These are phyloP conservation scores for Fraxinus paxiana DNA, from an alignment of 305 asterid genomes.

Conservation along the genomic window DNA sequence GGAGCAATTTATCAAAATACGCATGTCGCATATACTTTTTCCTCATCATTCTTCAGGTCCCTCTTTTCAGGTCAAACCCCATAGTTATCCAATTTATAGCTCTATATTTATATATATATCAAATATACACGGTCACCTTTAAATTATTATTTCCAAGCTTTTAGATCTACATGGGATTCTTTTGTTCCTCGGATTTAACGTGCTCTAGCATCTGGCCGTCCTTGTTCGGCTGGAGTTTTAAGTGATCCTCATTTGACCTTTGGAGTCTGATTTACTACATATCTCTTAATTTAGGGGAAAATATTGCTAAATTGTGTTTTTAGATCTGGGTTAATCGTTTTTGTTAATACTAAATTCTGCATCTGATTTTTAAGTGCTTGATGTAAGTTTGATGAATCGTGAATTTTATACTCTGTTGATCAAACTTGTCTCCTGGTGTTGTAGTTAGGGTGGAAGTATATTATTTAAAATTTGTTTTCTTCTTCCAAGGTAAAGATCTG, in stretches of 20 bases:
- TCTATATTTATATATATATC: neutral
- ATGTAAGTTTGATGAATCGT: neutral
- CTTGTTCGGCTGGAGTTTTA: neutral
- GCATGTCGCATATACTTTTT: conserved; percentile 55
- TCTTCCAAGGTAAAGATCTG: neutral
- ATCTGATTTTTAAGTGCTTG: neutral
- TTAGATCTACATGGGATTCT: neutral
- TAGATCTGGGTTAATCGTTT: neutral
- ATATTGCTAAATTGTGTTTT: neutral
- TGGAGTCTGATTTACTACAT: neutral
- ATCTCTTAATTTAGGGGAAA: neutral
- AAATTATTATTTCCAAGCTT: neutral
- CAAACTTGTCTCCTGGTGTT: neutral
- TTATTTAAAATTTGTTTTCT: neutral
- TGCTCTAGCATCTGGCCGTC: neutral
- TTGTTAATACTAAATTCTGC: neutral
- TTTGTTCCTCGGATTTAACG: neutral
- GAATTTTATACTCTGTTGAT: neutral
- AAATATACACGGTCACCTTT: neutral
- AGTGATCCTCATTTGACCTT: neutral
- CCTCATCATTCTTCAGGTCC: conserved; percentile 65
- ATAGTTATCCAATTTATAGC: neutral
- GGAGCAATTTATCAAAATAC: conserved; percentile 57
- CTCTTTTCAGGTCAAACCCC: conserved; percentile 64
- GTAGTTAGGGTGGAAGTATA: neutral